A percentile compares a stretch with the other conserved stretches of the same genome.
phyloP scores from a whole-genome alignment of 164 flowering plant genomes.

The Macadamia tetraphylla region DNA sequence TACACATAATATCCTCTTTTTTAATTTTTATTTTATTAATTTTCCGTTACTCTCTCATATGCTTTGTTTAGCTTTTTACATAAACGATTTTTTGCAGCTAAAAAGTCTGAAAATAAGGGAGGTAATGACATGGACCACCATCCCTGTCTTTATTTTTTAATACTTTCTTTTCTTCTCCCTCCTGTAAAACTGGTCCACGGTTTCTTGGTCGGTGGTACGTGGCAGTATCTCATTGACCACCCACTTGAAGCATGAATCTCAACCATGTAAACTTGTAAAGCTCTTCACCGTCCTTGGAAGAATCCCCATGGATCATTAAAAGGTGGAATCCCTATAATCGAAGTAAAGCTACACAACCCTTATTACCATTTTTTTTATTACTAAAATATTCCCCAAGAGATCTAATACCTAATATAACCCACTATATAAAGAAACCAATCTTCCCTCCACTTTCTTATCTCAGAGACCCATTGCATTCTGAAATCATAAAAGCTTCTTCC shows the following conservation, averaged over 20 bases:
- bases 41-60: not conserved
- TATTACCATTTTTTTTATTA: not conserved
- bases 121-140: constrained; percentile 7
- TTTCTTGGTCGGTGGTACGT: constrained; percentile 38
- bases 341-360: constrained; percentile 9
- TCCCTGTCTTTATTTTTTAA: not conserved
- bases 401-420: not conserved
- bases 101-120: not conserved
- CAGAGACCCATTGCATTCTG: too few species aligned
- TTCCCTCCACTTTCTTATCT: too few species aligned
- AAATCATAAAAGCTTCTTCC: too few species aligned
- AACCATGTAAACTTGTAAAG: constrained; percentile 7
- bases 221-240: constrained; percentile 21
- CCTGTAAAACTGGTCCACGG: constrained; percentile 1
- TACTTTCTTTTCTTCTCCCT: not conserved
- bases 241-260: constrained; percentile 14
- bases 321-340: constrained; percentile 3
- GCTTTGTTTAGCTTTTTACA: not conserved
- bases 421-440: too few species aligned
- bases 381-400: not conserved
- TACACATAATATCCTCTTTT: too few species aligned
- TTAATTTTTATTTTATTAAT: too few species aligned
- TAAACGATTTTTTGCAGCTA: not conserved
- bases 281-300: constrained; percentile 21
- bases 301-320: constrained; percentile 11